These are phyloP conservation scores for Chaetothyriales sp. DNA, from an alignment of 2,329 filamentous ascomycete genomes.

Conservation along the genomic window DNA sequence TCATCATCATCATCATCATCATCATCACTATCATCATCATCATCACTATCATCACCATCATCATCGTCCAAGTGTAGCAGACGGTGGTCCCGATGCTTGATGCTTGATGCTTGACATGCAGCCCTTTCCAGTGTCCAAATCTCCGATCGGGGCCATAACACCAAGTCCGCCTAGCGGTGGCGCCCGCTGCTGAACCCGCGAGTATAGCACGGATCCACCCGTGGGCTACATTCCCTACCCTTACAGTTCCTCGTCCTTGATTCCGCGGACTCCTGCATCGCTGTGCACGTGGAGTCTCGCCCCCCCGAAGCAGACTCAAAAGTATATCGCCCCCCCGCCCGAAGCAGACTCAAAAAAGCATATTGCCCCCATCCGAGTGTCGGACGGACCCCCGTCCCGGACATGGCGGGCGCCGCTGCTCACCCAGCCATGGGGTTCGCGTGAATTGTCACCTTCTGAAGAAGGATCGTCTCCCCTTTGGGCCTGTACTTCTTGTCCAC, in stretches of 20 bases:
- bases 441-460: constrained; percentile 47
- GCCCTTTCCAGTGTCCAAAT: not conserved
- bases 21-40: not conserved
- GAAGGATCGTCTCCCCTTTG: constrained; percentile 38
- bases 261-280: no score
- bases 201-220: no score
- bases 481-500: constrained; percentile 50
- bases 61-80: not conserved
- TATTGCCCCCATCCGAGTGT: no score
- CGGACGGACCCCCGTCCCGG: no score
- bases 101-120: not conserved
- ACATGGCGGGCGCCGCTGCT: constrained; percentile 18
- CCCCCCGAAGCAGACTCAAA: no score
- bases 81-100: not conserved
- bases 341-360: no score
- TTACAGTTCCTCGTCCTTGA: no score
- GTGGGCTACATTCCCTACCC: no score
- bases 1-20: not conserved
- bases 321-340: no score
- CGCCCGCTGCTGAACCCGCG: no score
- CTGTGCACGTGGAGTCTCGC: no score
- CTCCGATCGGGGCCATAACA: not conserved
- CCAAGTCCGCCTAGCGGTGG: not conserved
- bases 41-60: not conserved
- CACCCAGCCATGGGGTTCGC: constrained; percentile 51